These are phyloP conservation scores for Rhazya stricta DNA, from an alignment of 257 asterid species.

Conservation along the genomic window DNA sequence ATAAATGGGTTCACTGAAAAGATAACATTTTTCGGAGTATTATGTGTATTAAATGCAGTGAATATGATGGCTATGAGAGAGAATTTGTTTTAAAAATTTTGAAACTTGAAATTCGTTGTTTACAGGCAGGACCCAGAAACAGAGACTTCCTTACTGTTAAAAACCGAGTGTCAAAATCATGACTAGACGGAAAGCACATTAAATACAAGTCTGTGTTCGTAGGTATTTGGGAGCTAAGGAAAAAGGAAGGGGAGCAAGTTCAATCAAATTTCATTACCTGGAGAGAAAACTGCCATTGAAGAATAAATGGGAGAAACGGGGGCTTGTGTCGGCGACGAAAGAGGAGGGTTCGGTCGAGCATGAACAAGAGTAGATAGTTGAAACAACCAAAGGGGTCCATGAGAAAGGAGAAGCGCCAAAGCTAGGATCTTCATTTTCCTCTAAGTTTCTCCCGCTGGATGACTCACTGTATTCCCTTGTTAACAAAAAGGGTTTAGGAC, in stretches of 20 bases:
- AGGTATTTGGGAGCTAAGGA: background rate
- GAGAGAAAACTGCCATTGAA: conserved; percentile 30
- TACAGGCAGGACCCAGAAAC: background rate
- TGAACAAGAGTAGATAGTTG: background rate
- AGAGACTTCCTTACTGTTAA: too few relatives aligned
- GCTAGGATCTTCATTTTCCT: conserved; percentile 4
- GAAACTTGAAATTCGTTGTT: conserved; percentile 11
- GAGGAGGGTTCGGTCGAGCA: conserved; percentile 19
- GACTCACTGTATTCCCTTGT: background rate
- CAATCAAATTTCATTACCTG: conserved; percentile 23
- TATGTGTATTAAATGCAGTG: conserved; percentile 21
- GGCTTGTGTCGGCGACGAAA: conserved; percentile 18
- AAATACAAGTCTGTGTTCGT: background rate
- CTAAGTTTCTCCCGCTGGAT: background rate
- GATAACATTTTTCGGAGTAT: background rate
- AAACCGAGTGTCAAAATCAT: background rate
- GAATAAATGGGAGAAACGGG: conserved; percentile 23
- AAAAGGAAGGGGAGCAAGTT: background rate
- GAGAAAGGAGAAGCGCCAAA: conserved; percentile 15
- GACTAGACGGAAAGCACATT: background rate
- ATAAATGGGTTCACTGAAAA: background rate
- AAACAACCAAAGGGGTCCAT: conserved; percentile 17
- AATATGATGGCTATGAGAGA: conserved; percentile 18
- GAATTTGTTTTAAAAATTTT: too few relatives aligned
- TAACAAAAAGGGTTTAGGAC: background rate